Evolutionary conservation across 176 grass and related monocot genomes (phyloP), one percentile per base, ranked within the genome.

Genomic region (Microstegium vimineum): DNA sequence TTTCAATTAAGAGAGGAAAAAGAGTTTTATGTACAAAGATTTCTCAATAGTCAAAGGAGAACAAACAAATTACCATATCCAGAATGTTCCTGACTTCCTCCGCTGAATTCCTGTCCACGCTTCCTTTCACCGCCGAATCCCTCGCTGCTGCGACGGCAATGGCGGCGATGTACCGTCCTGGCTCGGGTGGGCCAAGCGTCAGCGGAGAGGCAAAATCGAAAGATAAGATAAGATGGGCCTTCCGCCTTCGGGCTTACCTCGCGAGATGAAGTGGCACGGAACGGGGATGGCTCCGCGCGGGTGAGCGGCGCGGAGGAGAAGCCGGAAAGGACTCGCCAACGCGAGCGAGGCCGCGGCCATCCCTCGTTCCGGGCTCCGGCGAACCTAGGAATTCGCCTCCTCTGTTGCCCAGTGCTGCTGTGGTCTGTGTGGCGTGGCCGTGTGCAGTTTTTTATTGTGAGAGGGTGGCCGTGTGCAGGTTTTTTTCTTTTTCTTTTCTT

Each of bases 61-160:
- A 13, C n/a, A 22, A 30, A 56, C 31, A 56, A 52, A 31, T 56
- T 85, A 95, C 96, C 96, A 91, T 73, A 81, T 98, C 89, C 71
- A 98, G 76, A 85, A 98, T 87, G 73, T 85, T 88, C 82, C 87
- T 90, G 38, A 93, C 89, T 61, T 94, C 76, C 87, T 95, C 96
- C 7, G 77, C 87, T 36, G 64, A 75, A 82, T 84, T 81, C 84
- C 76, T 89, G 69, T 91, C 88, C n/a, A 56, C 82, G 75, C 76
- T 75, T 62, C 88, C 79, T 67, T 88, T 84, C 18, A 85, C 43
- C 31, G 54, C 52, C 4, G 86, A 83, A 40, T 94, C 88, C 22
- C 65, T 65, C 5, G 45, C 83, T 20, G 84, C 84, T 61, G 80
- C 90, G 14, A 69, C 38, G 26, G 73, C 28, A 42, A 76, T n/a